Evolutionary conservation across 2,329 filamentous ascomycete species (phyloP).

Genomic region (Cryphonectria naterciae): DNA sequence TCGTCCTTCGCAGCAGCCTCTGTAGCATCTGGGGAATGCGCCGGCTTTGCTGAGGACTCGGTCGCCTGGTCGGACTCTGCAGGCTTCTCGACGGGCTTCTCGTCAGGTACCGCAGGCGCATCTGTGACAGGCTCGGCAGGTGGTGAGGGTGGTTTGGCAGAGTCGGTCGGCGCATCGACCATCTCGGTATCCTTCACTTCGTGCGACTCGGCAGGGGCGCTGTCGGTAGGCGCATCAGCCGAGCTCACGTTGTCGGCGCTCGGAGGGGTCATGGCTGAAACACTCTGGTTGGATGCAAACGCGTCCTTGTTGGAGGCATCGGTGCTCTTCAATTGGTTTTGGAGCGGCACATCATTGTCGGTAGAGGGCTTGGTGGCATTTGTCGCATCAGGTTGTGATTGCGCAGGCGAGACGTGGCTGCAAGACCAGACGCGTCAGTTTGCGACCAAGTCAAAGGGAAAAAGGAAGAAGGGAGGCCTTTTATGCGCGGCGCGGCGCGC

Average conservation of each 20-base stretch:
- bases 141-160: conserved; percentile 27
- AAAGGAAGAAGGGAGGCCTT: neutral
- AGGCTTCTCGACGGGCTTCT: conserved; percentile 2
- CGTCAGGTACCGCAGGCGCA: conserved; percentile 4
- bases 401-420: conserved; percentile 32
- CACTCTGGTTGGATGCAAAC: conserved; percentile 36
- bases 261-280: conserved; percentile 27
- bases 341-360: conserved; percentile 10
- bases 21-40: neutral
- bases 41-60: conserved; percentile 8
- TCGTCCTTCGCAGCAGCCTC: conserved; percentile 11
- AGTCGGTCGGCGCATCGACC: conserved; percentile 36
- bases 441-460: neutral
- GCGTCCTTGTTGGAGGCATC: conserved; percentile 33
- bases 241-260: conserved; percentile 20
- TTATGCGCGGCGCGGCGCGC: neutral
- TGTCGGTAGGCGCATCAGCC: conserved; percentile 17
- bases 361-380: conserved; percentile 8
- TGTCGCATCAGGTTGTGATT: conserved; percentile 25
- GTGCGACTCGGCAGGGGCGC: conserved; percentile 19
- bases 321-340: conserved; percentile 22
- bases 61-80: conserved; percentile 2
- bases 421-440: conserved; percentile 21
- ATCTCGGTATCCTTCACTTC: conserved; percentile 36
- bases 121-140: conserved; percentile 22